Evolutionary conservation across 2,329 filamentous ascomycete species (phyloP), one percentile per base, ranked within the genome.

Genomic region (Colletotrichum trifolii): DNA sequence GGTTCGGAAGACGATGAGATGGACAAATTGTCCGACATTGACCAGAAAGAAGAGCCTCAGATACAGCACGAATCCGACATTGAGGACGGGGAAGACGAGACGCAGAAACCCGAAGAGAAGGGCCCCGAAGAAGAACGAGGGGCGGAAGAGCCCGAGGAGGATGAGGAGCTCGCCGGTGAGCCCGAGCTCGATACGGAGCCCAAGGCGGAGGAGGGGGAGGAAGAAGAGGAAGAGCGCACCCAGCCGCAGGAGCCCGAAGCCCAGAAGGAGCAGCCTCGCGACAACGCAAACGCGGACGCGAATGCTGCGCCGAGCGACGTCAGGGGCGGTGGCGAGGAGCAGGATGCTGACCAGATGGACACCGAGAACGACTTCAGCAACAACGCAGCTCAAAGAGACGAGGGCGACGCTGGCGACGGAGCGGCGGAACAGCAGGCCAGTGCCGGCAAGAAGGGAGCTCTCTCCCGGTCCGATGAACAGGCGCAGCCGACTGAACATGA

Each of bases 361-460:
- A 76, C 88, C 25, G 85, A 90, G 25, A 85, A 89, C 57, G 82
- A 87, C 46, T 83, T 87, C 45, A 80, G 87, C 69, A 83, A 82
- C 66, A 87, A 88, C 54, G 83, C 84, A 43, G 84, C 89, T 3
- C 87, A 92, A 71, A 85, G 85, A 66, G 88, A 92, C 17, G 84
- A 88, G 59, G 90, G 90, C 13, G 85, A 89, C 25, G 83, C 88
- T 75, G 89, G 89, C 60, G 88, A 91, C 33, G 83, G 86, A 10
- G 83, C 86, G 1, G 86, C 89, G 6, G 86, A 91, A 53, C 82
- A 91, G 68, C 84, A 91, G 64, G 85, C 86, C 34, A 85, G 85
- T 3, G 81, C 86, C 34, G 87, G 88, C n/a, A 86, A 88, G 71
- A 86, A 91, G 69, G 90, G 89, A 11, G 81, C 78, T 8, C 77